phyloP scores from a whole-genome alignment of 495 filamentous ascomycete genomes.

The Penicillium ochrochloron region DNA sequence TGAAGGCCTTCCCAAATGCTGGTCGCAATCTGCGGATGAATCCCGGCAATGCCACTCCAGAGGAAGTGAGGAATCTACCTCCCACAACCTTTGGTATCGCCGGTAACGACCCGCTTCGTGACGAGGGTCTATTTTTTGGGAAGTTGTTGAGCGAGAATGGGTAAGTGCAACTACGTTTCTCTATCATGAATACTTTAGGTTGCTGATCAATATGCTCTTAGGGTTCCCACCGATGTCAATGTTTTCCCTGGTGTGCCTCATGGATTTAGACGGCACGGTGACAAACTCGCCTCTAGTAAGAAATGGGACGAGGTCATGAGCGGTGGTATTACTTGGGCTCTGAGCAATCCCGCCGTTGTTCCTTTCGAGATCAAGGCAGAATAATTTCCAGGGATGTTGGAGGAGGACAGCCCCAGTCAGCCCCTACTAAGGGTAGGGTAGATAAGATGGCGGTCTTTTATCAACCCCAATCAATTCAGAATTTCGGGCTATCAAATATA shows the following conservation, averaged over 20 bases:
- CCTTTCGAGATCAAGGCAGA: conserved; percentile 42
- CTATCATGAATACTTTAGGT: background rate
- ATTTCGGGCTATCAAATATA: background rate
- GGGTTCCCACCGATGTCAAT: conserved; percentile 46
- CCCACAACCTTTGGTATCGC: conserved; percentile 50
- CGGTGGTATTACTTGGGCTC: conserved; percentile 46
- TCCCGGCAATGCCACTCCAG: conserved; percentile 44
- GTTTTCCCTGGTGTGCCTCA: conserved; percentile 54
- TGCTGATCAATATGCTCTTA: conserved; percentile 12
- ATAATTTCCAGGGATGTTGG: conserved; percentile 13
- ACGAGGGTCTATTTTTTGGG: conserved; percentile 51
- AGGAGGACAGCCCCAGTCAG: background rate
- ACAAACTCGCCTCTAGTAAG: conserved; percentile 37
- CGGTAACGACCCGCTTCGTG: conserved; percentile 52
- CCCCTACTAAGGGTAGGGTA: background rate
- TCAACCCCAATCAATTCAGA: background rate
- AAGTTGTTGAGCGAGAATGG: conserved; percentile 49
- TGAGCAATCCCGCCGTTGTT: conserved; percentile 34
- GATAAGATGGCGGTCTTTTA: background rate
- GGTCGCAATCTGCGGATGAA: conserved; percentile 40
- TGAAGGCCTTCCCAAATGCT: conserved; percentile 20
- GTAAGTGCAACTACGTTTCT: conserved; percentile 33
- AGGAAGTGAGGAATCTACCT: conserved; percentile 47
- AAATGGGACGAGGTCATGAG: conserved; percentile 50
- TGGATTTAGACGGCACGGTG: conserved; percentile 47